A percentile compares a stretch with the other conserved stretches of the same genome.
These are phyloP conservation scores for Fusarium kyushuense DNA, from an alignment of 2,329 filamentous ascomycete species.

Conservation along the genomic window DNA sequence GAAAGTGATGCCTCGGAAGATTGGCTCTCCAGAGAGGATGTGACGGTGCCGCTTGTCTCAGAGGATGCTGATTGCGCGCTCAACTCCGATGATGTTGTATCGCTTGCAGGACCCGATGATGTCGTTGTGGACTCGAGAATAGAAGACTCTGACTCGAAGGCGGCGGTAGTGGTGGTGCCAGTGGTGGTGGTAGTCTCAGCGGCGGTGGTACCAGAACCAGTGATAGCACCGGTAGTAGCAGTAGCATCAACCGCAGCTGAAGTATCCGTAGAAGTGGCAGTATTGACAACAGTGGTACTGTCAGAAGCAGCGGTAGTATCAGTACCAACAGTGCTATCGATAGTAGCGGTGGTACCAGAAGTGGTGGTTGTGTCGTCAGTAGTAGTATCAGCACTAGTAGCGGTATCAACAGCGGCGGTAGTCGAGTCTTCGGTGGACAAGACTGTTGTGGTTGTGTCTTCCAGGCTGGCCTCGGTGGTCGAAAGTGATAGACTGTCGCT, in stretches of 20 bases:
- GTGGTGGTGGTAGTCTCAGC: background rate
- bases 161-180: background rate
- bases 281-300: background rate
- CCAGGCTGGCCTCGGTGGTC: too few species aligned
- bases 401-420: background rate
- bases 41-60: conserved; percentile 1
- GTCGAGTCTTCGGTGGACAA: background rate
- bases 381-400: background rate
- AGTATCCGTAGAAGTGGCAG: background rate
- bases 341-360: too few species aligned
- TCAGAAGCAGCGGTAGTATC: too few species aligned
- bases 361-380: background rate
- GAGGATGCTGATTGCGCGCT: background rate
- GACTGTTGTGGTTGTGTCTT: background rate
- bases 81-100: background rate
- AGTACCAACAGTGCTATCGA: too few species aligned
- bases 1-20: conserved; percentile 13
- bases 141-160: background rate
- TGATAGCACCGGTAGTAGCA: too few species aligned
- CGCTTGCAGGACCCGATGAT: background rate
- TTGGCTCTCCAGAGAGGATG: background rate
- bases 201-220: too few species aligned
- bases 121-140: background rate
- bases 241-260: background rate
- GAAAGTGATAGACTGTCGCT: background rate